These are phyloP conservation scores for Myxozyma kluyveri DNA, from an alignment of 805 yeast species.

Conservation along the genomic window DNA sequence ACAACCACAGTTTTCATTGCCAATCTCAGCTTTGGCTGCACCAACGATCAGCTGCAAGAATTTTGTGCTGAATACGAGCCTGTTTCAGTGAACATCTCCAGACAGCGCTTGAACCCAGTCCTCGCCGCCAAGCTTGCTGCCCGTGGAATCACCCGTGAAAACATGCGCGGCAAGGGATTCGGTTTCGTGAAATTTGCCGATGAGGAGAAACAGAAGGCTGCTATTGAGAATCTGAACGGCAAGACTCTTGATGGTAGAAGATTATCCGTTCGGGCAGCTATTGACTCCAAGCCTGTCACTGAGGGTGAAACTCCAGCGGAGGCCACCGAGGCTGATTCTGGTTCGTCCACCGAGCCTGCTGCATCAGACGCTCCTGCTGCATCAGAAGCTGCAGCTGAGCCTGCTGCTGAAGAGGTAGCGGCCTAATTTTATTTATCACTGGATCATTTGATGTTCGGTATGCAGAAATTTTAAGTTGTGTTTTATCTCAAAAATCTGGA, in stretches of 20 bases:
- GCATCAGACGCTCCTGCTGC: slow-evolving; percentile 4
- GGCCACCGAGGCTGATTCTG: too few relatives aligned
- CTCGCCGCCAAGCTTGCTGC: slow-evolving; percentile 47
- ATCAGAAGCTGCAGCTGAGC: slow-evolving; percentile 9
- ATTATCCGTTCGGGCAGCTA: slow-evolving; percentile 68
- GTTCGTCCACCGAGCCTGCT: slow-evolving; percentile 4
- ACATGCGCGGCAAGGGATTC: slow-evolving; percentile 57
- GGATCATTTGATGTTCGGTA: neutral
- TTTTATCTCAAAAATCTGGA: too few relatives aligned
- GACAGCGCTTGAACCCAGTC: slow-evolving; percentile 47
- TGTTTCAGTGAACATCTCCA: slow-evolving; percentile 59
- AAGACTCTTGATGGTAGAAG: slow-evolving; percentile 62
- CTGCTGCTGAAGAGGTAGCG: slow-evolving; percentile 10
- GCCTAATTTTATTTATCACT: neutral
- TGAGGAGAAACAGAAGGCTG: slow-evolving; percentile 63
- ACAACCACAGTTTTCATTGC: slow-evolving; percentile 59
- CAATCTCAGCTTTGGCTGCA: slow-evolving; percentile 49
- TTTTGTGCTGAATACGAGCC: slow-evolving; percentile 46
- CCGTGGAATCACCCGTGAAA: slow-evolving; percentile 40
- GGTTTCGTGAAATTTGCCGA: slow-evolving; percentile 58
- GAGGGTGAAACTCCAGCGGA: slow-evolving; percentile 11
- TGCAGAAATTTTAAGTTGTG: neutral
- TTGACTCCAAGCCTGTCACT: slow-evolving; percentile 47
- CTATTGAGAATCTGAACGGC: slow-evolving; percentile 67
- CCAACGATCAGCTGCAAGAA: slow-evolving; percentile 35